Percentiles rank a stretch among this genome's conserved stretches.
These are phyloP conservation scores for Penicillium sp. DNA, from an alignment of 2,329 filamentous ascomycete species.

Conservation along the genomic window DNA sequence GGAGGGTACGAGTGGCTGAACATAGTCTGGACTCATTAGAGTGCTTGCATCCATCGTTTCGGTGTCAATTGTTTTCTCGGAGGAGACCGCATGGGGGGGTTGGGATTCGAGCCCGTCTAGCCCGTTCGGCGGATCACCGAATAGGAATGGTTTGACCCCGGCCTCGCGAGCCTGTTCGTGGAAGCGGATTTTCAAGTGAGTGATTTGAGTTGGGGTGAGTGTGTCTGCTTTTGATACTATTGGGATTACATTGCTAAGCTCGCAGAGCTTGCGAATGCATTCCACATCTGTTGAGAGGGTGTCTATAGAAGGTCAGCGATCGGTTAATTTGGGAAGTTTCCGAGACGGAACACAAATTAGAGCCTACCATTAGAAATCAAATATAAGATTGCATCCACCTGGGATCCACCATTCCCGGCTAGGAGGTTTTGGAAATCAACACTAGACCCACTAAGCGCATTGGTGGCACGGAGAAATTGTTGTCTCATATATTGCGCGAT, in stretches of 20 bases:
- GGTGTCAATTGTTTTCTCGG: slow-evolving; percentile 64
- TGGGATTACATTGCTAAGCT: slow-evolving; percentile 80
- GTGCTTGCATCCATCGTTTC: slow-evolving; percentile 90
- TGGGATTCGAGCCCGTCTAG: slow-evolving; percentile 28
- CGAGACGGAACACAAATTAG: neutral
- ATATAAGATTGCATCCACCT: slow-evolving; percentile 84
- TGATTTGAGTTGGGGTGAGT: slow-evolving; percentile 57
- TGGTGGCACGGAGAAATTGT: slow-evolving; percentile 62
- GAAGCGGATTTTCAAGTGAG: slow-evolving; percentile 55
- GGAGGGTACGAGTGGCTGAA: slow-evolving; percentile 73
- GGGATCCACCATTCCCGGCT: slow-evolving; percentile 75
- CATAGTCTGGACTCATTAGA: slow-evolving; percentile 87
- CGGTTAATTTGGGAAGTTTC: neutral
- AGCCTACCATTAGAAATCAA: slow-evolving; percentile 67
- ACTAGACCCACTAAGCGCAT: slow-evolving; percentile 62
- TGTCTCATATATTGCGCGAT: slow-evolving; percentile 71
- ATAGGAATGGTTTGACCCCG: slow-evolving; percentile 65
- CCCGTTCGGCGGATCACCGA: slow-evolving; percentile 45
- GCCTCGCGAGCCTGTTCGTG: slow-evolving; percentile 37
- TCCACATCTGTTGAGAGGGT: slow-evolving; percentile 65
- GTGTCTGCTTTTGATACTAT: slow-evolving; percentile 75
- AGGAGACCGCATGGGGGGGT: slow-evolving; percentile 73
- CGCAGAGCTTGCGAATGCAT: slow-evolving; percentile 66
- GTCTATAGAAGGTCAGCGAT: slow-evolving; percentile 38
- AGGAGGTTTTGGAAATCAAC: slow-evolving; percentile 73